These are phyloP conservation scores for Perilla frutescens DNA, from an alignment of 257 asterid genomes.

Conservation along the genomic window DNA sequence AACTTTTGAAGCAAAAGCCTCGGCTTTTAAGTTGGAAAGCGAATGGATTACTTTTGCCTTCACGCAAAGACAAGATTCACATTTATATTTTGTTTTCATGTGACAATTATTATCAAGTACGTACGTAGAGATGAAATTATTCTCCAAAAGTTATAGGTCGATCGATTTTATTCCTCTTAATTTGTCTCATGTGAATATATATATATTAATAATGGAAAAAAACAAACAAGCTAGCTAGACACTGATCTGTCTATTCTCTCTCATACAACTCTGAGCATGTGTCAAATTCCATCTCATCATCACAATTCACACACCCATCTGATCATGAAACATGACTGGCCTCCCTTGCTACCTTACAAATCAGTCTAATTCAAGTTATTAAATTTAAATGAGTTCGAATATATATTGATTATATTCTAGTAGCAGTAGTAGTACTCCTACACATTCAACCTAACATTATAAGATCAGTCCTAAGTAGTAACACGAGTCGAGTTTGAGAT, in stretches of 20 bases:
- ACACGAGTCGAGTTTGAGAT: not conserved
- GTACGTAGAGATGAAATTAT: conserved; percentile 3
- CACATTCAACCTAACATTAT: not conserved
- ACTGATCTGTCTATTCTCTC: conserved; percentile 18
- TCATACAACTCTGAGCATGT: conserved; percentile 12
- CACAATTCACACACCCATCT: not conserved
- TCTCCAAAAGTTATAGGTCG: conserved; percentile 18
- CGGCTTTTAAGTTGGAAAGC: not conserved
- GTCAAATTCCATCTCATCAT: conserved; percentile 2
- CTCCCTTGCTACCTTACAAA: not conserved
- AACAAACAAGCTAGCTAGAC: not conserved
- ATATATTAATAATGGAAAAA: not conserved
- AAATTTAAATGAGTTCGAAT: not conserved
- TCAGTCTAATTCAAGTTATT: conserved; percentile 3
- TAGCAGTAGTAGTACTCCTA: not conserved
- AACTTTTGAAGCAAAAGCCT: not conserved
- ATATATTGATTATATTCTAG: not conserved
- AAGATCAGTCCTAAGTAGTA: not conserved
- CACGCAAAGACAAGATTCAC: not conserved
- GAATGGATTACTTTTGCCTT: not conserved
- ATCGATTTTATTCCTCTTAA: not conserved
- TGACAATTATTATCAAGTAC: not conserved
- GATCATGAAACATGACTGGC: not conserved
- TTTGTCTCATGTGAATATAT: conserved; percentile 14
- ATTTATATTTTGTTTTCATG: conserved; percentile 2